These are phyloP conservation scores for Alternaria consortialis DNA, from an alignment of 2,329 filamentous ascomycete species.

Conservation along the genomic window DNA sequence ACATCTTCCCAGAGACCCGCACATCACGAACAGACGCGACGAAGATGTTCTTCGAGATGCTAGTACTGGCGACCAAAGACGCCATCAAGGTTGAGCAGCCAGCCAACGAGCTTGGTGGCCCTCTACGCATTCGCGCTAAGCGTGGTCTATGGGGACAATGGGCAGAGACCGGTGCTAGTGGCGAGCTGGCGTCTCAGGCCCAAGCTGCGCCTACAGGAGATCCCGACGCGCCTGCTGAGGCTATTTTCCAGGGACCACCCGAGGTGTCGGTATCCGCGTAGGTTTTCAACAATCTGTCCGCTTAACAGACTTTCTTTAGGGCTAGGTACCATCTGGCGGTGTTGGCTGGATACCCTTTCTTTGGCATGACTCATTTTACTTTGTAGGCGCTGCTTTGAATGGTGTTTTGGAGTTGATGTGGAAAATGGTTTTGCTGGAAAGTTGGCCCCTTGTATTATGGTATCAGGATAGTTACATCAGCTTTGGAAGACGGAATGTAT, in stretches of 20 bases:
- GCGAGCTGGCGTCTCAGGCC: slow-evolving; percentile 35
- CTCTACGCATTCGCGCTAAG: slow-evolving; percentile 87
- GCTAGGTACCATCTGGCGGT: slow-evolving; percentile 33
- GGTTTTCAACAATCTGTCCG: slow-evolving; percentile 21
- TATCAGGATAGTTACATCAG: slow-evolving; percentile 25
- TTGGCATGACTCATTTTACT: slow-evolving; percentile 25
- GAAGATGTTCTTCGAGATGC: slow-evolving; percentile 98
- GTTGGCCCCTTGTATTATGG: slow-evolving; percentile 9
- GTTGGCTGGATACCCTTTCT: slow-evolving; percentile 48
- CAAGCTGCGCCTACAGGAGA: slow-evolving; percentile 30
- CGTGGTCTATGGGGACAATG: slow-evolving; percentile 95
- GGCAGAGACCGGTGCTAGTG: slow-evolving; percentile 72
- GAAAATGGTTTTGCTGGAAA: slow-evolving; percentile 11
- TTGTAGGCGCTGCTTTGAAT: slow-evolving; percentile 18
- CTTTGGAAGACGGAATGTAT: slow-evolving; percentile 8
- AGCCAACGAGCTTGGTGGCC: slow-evolving; percentile 73
- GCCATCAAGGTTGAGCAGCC: slow-evolving; percentile 95
- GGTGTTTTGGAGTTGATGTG: slow-evolving; percentile 30
- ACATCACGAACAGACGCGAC: slow-evolving; percentile 91
- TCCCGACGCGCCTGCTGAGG: slow-evolving; percentile 29
- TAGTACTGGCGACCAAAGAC: slow-evolving; percentile 96
- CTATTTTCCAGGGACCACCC: slow-evolving; percentile 29
- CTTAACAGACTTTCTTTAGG: slow-evolving; percentile 15
- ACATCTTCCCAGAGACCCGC: slow-evolving; percentile 81
- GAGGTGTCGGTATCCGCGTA: slow-evolving; percentile 36